A percentile compares a stretch with the other conserved stretches of the same genome.
Evolutionary conservation across 78 protist species (phyloP).

Genomic region (Dictyostelium brefeldianum): DNA sequence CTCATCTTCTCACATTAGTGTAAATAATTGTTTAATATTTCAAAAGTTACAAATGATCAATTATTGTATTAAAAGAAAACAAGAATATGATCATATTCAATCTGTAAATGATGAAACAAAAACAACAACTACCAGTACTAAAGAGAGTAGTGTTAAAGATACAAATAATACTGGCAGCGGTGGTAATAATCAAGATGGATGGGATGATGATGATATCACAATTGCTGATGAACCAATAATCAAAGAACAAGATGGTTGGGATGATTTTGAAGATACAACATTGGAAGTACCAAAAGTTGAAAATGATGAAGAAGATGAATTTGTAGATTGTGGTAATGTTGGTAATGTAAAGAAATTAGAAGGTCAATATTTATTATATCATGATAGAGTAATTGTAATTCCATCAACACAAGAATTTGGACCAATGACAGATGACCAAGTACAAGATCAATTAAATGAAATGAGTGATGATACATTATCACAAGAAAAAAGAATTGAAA

Average conservation of each 20-base stretch:
- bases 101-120: constrained; percentile 2
- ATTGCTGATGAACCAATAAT: background rate
- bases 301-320: background rate
- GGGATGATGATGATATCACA: constrained; percentile 24
- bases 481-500: constrained; percentile 43
- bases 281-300: background rate
- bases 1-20: constrained; percentile 41
- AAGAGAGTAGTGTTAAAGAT: background rate
- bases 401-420: constrained; percentile 73
- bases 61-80: constrained; percentile 57
- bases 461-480: background rate
- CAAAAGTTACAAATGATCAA: constrained; percentile 78
- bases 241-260: constrained; percentile 56
- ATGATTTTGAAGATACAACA: constrained; percentile 5
- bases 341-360: background rate
- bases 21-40: constrained; percentile 47
- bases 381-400: constrained; percentile 51
- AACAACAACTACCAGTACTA: background rate
- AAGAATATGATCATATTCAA: constrained; percentile 4
- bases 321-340: background rate
- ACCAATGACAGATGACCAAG: constrained; percentile 79
- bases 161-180: background rate
- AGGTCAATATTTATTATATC: constrained; percentile 63
- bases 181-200: constrained; percentile 8
- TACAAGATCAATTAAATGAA: constrained; percentile 55